Percentiles rank a stretch among this genome's conserved stretches.
Conservation (phyloP, 176 grass and related monocot species). For the Carex parvula region DNA sequence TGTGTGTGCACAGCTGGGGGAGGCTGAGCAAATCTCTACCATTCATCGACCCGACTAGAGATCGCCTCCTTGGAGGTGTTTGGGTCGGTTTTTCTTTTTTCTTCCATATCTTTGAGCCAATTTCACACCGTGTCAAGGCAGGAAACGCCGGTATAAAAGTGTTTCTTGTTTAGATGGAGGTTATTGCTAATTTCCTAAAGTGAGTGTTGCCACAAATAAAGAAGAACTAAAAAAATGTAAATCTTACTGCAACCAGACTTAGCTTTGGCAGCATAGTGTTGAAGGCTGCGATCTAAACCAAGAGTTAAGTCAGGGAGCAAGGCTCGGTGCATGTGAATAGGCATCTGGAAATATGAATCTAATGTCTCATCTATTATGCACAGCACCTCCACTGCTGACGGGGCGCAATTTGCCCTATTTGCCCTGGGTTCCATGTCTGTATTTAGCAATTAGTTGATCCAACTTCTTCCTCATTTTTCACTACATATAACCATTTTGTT, state of each 20-base stretch:
- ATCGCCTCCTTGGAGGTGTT: slow-evolving; percentile 52
- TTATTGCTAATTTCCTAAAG: neutral
- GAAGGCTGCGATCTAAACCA: slow-evolving; percentile 79
- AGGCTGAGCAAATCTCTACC: slow-evolving; percentile 56
- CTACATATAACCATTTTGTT: slow-evolving; percentile 5
- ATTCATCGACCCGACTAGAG: slow-evolving; percentile 64
- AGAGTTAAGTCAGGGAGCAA: slow-evolving; percentile 75
- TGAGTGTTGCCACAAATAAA: neutral
- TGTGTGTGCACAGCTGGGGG: slow-evolving; percentile 75
- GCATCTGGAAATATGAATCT: slow-evolving; percentile 90
- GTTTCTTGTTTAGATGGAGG: slow-evolving; percentile 28
- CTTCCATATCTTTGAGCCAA: slow-evolving; percentile 81
- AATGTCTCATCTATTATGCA: slow-evolving; percentile 83
- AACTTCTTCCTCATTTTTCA: slow-evolving; percentile 45
- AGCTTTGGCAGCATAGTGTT: slow-evolving; percentile 78
- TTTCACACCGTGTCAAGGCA: slow-evolving; percentile 75
- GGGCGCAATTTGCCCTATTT: slow-evolving; percentile 85
- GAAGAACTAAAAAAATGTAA: neutral
- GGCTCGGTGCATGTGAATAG: slow-evolving; percentile 84
- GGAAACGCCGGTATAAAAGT: slow-evolving; percentile 79
- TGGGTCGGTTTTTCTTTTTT: slow-evolving; percentile 91
- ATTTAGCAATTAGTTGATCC: slow-evolving; percentile 30
- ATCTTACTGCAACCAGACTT: slow-evolving; percentile 94
- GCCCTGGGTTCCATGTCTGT: slow-evolving; percentile 83
- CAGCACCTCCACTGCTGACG: slow-evolving; percentile 84